Evolutionary conservation across 2,329 filamentous ascomycete genomes (phyloP), one percentile per base, ranked within the genome.

Genomic region (Ophiostoma ulmi): DNA sequence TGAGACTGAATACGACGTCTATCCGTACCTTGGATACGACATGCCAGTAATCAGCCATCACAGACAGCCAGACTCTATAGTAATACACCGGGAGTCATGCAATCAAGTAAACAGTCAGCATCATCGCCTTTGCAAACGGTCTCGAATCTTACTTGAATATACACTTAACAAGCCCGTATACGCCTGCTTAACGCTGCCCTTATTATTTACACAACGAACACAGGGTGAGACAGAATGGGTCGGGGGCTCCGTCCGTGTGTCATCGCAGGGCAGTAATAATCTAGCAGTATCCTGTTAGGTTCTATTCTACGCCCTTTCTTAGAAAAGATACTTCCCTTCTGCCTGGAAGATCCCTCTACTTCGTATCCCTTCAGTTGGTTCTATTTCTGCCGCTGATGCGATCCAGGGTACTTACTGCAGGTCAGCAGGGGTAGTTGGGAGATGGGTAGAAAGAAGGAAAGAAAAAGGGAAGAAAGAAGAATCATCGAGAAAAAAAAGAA

Each of bases 181-280:
- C 22, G 26, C 8, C 52, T 22, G 52, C 52, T 61, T 61, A 61
- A 6, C 11, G 48, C 20, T 55, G 48, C 48, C 22, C 48, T 22
- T 55, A 55, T 55, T 55, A 26, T 55, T 55, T 26, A 55, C 48
- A 55, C n/a, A 17, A 8, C n/a, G 6, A 31, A 35, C 55, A 61
- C 55, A 63, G 58, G 26, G 58, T 63, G 58, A 63, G 58, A 63
- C 58, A 63, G 26, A 7, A 35, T 26, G n/a, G 26, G 26, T 63
- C 58, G 58, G 58, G 26, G 48, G 52, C n/a, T 58, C 52, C 52
- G 52, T 58, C 52, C 10, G 52, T 63, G 58, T 63, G 58, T 63
- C 26, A 22, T n/a, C 8, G 13, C 44, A 17, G 14, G 26, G 26
- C 26, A 26, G 26, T 26, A 26, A 26, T 26, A 26, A 26, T 26